Conservation (phyloP, 345 rosid genomes). For the Capsella bursapastoris region DNA sequence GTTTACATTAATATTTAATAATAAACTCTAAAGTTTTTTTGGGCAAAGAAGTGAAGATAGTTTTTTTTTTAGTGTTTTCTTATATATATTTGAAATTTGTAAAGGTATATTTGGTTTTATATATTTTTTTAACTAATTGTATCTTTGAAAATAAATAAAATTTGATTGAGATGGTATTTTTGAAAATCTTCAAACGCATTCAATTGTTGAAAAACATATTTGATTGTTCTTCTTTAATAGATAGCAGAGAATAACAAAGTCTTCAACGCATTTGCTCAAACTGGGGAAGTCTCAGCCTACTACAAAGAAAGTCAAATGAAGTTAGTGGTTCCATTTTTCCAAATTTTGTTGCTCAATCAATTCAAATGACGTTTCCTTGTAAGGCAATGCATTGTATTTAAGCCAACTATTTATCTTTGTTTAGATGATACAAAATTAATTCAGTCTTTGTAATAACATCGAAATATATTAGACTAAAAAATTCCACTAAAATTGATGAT, state of each 20-base stretch:
- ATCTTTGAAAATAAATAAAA: too few species aligned
- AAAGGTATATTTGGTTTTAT: too few species aligned
- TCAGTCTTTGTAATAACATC: neutral
- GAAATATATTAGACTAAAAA: neutral
- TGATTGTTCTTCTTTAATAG: neutral
- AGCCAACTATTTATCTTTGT: neutral
- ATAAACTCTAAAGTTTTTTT: too few species aligned
- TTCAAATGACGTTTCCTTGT: conserved; percentile 1
- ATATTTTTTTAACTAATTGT: too few species aligned
- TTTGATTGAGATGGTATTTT: too few species aligned
- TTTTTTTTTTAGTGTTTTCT: too few species aligned
- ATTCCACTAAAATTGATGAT: neutral
- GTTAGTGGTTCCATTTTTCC: conserved; percentile 22
- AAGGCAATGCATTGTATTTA: neutral
- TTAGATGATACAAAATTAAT: neutral
- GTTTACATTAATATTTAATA: too few species aligned
- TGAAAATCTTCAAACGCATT: too few species aligned
- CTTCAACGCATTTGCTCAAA: conserved; percentile 15
- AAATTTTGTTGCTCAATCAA: conserved; percentile 6
- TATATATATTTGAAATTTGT: too few species aligned
- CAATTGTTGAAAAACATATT: too few species aligned
- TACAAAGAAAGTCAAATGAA: conserved; percentile 2
- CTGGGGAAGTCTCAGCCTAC: conserved; percentile 17
- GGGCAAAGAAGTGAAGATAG: too few species aligned
- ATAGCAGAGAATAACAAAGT: neutral